phyloP scores from a whole-genome alignment of 2,329 filamentous ascomycete species.

The Fusarium camptoceras region DNA sequence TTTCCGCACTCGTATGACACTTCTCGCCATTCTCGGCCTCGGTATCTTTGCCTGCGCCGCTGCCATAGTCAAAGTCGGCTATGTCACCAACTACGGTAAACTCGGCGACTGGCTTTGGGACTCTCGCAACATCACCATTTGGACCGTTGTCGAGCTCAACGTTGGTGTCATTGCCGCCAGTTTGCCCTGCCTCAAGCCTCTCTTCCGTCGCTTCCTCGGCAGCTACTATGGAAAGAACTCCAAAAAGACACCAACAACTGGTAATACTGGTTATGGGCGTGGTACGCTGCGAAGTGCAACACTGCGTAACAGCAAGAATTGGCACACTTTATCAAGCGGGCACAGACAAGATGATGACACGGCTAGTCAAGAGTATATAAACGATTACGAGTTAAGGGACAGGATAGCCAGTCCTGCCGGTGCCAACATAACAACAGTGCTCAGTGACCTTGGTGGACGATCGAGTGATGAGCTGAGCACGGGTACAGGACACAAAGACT shows the following conservation, averaged over 20 bases:
- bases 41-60: constrained; percentile 59
- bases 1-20: constrained; percentile 53
- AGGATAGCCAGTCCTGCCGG: constrained; percentile 25
- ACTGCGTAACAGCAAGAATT: constrained; percentile 39
- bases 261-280: constrained; percentile 41
- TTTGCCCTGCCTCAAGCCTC: constrained; percentile 51
- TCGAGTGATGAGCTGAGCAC: constrained; percentile 46
- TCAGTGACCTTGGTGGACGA: constrained; percentile 40
- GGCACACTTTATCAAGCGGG: constrained; percentile 42
- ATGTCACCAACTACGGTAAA: constrained; percentile 54
- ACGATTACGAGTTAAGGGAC: constrained; percentile 47
- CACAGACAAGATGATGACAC: constrained; percentile 41
- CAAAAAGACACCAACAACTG: constrained; percentile 43
- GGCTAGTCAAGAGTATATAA: constrained; percentile 49
- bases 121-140: constrained; percentile 60
- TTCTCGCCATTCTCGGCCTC: constrained; percentile 56
- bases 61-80: constrained; percentile 56
- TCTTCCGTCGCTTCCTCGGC: constrained; percentile 51
- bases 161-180: constrained; percentile 54
- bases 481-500: constrained; percentile 10
- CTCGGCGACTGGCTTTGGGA: constrained; percentile 59
- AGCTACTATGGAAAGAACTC: constrained; percentile 48
- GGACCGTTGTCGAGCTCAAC: constrained; percentile 56
- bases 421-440: constrained; percentile 33
- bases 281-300: constrained; percentile 43